phyloP scores from a whole-genome alignment of 805 yeast genomes.

The Candida suzukii region DNA sequence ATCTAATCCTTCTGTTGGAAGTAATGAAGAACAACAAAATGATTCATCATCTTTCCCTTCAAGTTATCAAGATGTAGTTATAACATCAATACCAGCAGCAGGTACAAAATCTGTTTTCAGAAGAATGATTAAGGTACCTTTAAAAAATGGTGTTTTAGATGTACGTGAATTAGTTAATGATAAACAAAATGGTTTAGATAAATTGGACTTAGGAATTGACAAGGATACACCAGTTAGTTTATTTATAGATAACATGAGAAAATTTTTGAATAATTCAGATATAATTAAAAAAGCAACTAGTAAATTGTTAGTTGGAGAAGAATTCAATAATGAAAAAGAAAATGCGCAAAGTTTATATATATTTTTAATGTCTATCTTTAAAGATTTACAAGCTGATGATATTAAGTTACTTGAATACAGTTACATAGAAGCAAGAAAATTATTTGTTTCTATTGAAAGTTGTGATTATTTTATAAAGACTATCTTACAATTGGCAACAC shows the following conservation, averaged over 20 bases:
- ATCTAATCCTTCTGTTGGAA: too few species aligned
- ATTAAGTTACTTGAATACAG: not conserved
- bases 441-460: not conserved
- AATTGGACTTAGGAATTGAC: not conserved
- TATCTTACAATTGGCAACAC: not conserved
- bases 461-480: not conserved
- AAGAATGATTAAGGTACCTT: not conserved
- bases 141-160: not conserved
- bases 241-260: constrained; percentile 2
- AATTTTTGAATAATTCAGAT: constrained; percentile 1
- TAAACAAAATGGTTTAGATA: not conserved
- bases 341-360: not conserved
- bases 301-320: not conserved
- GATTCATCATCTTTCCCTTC: too few species aligned
- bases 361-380: not conserved
- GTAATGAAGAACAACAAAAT: not conserved
- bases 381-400: not conserved
- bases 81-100: constrained; percentile 1
- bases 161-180: not conserved
- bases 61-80: not conserved
- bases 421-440: not conserved
- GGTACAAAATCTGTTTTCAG: not conserved
- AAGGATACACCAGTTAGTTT: not conserved
- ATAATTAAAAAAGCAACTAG: not conserved
- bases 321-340: not conserved